These are phyloP conservation scores for Fusarium multiceps DNA, from an alignment of 2,329 filamentous ascomycete genomes.

Conservation along the genomic window DNA sequence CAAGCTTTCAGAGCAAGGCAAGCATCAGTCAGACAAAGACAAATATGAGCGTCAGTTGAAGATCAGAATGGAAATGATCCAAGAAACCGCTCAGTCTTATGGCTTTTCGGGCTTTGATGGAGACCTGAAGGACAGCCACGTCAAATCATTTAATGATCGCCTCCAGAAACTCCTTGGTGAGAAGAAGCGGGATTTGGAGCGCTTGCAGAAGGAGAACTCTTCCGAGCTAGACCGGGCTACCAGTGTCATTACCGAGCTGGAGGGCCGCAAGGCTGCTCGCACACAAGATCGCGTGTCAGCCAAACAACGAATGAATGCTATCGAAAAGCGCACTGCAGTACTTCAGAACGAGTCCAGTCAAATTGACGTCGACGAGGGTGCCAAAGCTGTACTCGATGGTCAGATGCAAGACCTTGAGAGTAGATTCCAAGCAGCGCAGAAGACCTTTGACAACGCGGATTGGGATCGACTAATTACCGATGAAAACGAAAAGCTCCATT, in stretches of 20 bases:
- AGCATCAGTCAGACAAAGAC: slow-evolving; percentile 85
- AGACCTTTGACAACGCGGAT: slow-evolving; percentile 70
- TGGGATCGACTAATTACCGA: slow-evolving; percentile 78
- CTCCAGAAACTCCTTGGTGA: slow-evolving; percentile 80
- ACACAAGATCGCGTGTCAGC: slow-evolving; percentile 80
- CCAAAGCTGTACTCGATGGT: slow-evolving; percentile 79
- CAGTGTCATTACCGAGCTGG: slow-evolving; percentile 75
- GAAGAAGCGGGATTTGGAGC: slow-evolving; percentile 82
- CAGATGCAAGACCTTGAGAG: slow-evolving; percentile 76
- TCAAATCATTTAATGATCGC: slow-evolving; percentile 80
- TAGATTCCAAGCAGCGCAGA: slow-evolving; percentile 70
- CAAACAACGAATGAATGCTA: slow-evolving; percentile 76
- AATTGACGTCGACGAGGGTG: slow-evolving; percentile 88
- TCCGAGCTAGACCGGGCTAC: slow-evolving; percentile 81
- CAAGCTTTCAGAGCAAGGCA: slow-evolving; percentile 76
- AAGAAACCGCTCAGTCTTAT: slow-evolving; percentile 79
- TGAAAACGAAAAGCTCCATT: slow-evolving; percentile 72
- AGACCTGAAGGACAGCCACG: slow-evolving; percentile 77
- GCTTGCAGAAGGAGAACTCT: slow-evolving; percentile 76
- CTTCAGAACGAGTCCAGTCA: slow-evolving; percentile 76
- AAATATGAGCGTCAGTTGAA: slow-evolving; percentile 85
- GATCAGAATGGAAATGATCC: slow-evolving; percentile 78
- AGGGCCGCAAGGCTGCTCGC: slow-evolving; percentile 76
- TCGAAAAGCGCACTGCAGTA: slow-evolving; percentile 75
- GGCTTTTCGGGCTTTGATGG: slow-evolving; percentile 87